These are phyloP conservation scores for Nymphaea colorata DNA, from an alignment of 164 flowering plant genomes.

Conservation along the genomic window DNA sequence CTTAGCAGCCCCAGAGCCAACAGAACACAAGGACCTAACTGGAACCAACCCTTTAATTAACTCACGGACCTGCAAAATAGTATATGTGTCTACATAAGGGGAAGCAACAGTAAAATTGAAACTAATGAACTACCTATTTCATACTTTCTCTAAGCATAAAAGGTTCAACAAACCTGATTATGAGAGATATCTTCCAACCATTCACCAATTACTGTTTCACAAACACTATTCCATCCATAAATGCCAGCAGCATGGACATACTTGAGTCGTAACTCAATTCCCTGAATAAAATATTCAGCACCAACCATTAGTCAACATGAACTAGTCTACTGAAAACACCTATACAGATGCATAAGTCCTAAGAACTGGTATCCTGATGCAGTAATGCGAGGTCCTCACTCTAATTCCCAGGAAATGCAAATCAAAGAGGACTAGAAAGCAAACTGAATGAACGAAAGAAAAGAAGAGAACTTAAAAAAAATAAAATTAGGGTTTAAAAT, in stretches of 20 bases:
- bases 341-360: too few species aligned
- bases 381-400: too few species aligned
- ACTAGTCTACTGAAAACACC: too few species aligned
- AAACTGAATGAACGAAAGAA: too few species aligned
- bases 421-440: too few species aligned
- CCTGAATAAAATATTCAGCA: constrained; percentile 36
- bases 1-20: constrained; percentile 91
- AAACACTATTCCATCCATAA: constrained; percentile 79
- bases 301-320: too few species aligned
- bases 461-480: too few species aligned
- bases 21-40: constrained; percentile 67
- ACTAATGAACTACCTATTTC: background rate
- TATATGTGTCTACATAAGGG: background rate
- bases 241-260: constrained; percentile 80
- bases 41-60: constrained; percentile 76
- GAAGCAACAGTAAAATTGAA: background rate
- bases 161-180: constrained; percentile 60
- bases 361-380: too few species aligned
- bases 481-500: too few species aligned
- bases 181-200: constrained; percentile 98
- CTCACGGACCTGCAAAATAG: constrained; percentile 44
- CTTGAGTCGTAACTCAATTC: constrained; percentile 80
- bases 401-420: too few species aligned
- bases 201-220: constrained; percentile 75
- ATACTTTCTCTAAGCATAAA: background rate